A percentile compares a stretch with the other conserved stretches of the same genome.
These are phyloP conservation scores for Centella asiatica DNA, from an alignment of 129 eudicot genomes.

Conservation along the genomic window DNA sequence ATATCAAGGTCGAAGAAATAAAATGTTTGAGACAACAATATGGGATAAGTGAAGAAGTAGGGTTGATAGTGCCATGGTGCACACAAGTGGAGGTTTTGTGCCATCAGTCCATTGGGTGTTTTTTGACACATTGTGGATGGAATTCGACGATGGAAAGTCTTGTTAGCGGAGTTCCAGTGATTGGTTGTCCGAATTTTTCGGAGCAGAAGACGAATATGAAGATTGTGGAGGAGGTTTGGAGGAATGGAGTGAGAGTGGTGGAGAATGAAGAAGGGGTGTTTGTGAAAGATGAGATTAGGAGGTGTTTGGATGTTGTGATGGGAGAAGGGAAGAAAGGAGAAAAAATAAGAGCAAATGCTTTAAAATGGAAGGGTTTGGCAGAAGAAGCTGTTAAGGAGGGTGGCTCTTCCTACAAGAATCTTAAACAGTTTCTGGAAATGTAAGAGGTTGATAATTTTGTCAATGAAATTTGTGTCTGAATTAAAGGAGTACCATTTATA, in stretches of 20 bases:
- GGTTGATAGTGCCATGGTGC: slow-evolving; percentile 10
- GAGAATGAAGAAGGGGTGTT: slow-evolving; percentile 3
- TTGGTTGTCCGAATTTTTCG: slow-evolving; percentile 1
- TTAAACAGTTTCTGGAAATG: too few relatives aligned
- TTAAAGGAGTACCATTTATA: too few relatives aligned
- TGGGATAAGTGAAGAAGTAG: too few relatives aligned
- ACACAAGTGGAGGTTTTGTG: background rate
- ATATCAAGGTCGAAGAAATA: too few relatives aligned
- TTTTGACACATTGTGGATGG: slow-evolving; percentile 11
- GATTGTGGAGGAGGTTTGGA: slow-evolving; percentile 7
- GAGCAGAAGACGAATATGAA: slow-evolving; percentile 14
- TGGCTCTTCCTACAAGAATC: slow-evolving; percentile 2
- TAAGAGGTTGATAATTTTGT: too few relatives aligned
- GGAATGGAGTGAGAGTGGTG: slow-evolving; percentile 9
- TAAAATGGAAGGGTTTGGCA: slow-evolving; percentile 9
- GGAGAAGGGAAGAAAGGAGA: slow-evolving; percentile 5
- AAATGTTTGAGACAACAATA: too few relatives aligned
- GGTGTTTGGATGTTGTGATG: slow-evolving; percentile 5
- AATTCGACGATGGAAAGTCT: slow-evolving; percentile 8
- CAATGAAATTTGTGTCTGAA: too few relatives aligned
- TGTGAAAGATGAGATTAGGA: slow-evolving; percentile 4
- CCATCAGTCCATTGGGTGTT: background rate
- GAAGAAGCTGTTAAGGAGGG: slow-evolving; percentile 9
- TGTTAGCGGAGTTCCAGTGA: background rate
- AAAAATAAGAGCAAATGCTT: background rate